Evolutionary conservation across 495 filamentous ascomycete genomes (phyloP), one percentile per base, ranked within the genome.

Genomic region (Hypoxylon rickii): DNA sequence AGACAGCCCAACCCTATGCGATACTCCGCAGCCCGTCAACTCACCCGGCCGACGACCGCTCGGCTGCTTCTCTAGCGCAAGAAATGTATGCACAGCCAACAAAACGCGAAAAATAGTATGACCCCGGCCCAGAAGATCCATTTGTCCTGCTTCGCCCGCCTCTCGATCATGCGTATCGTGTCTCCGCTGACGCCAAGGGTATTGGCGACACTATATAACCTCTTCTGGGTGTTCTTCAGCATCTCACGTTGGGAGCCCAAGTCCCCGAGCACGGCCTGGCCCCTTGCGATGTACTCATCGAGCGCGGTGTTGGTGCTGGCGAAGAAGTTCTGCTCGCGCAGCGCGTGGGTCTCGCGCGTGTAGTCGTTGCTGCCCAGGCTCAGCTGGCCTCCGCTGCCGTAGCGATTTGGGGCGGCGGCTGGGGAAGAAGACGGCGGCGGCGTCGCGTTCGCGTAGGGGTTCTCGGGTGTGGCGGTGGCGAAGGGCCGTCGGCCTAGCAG

Each of bases 81-180:
- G 68, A 82, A 97, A 73, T 89, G 86, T 70, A 98, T 61, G 39
- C 93, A 89, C 53, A 89, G 69, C 84, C 90, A 97, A 65, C 92
- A 96, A 70, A 98, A 97, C 34, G 79, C 70, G 53, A 97, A 88
- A 72, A 98, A 98, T n/a, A 92, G 68, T 26, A 95, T 70, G 16
- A 95, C 90, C 0, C 94, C 91, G 11, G 70, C 87, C 83, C 88
- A 89, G 70, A 98, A 98, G 20, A 98, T 95, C 93, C 92, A 97
- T 73, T 96, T 97, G 64, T 98, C 94, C 78, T 97, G 86, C 71
- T 82, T 87, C 44, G 94, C 92, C 55, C 94, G 80, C 64, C 94
- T 76, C 71, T 97, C 92, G 42, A 98, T 79, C 89, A 92, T 96
- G 11, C 95, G 83, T 50, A 98, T 98, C 3, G 94, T 98, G 69